Percentiles rank a stretch among this genome's conserved stretches.
phyloP scores from a whole-genome alignment of 1,284 basidiomycete genomes.

The Hymenochaete sp. region DNA sequence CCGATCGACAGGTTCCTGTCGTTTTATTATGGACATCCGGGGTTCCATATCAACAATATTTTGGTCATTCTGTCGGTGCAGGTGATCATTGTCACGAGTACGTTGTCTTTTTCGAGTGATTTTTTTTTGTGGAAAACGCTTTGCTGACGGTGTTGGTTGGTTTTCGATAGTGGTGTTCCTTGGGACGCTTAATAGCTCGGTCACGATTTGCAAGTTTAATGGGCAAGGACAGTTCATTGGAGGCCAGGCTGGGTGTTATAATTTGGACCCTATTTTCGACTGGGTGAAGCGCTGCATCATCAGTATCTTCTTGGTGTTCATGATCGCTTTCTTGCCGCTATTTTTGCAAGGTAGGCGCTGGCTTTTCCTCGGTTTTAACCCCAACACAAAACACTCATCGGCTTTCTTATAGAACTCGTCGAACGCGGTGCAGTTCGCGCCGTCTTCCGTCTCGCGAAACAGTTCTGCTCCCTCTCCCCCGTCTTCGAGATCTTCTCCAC shows the following conservation, averaged over 20 bases:
- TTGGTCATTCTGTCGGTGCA: slow-evolving; percentile 93
- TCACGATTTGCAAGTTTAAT: slow-evolving; percentile 74
- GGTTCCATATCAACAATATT: slow-evolving; percentile 99
- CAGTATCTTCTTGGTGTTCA: slow-evolving; percentile 94
- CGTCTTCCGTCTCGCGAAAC: slow-evolving; percentile 81
- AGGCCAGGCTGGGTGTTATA: slow-evolving; percentile 83
- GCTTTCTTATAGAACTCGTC: slow-evolving; percentile 60
- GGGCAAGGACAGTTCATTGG: slow-evolving; percentile 60
- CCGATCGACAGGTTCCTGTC: slow-evolving; percentile 98
- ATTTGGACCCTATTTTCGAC: slow-evolving; percentile 78
- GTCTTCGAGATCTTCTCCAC: slow-evolving; percentile 95
- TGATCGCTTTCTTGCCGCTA: slow-evolving; percentile 87
- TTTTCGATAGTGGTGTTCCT: slow-evolving; percentile 71
- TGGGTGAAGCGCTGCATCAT: slow-evolving; percentile 95
- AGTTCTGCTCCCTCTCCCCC: slow-evolving; percentile 88
- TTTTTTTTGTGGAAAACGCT: background rate
- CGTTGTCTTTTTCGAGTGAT: slow-evolving; percentile 27
- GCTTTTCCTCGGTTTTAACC: slow-evolving; percentile 19
- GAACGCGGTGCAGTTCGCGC: slow-evolving; percentile 89
- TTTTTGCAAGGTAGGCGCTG: slow-evolving; percentile 75
- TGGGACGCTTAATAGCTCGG: slow-evolving; percentile 78
- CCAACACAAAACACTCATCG: slow-evolving; percentile 9
- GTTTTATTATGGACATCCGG: slow-evolving; percentile 99
- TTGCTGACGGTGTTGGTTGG: background rate
- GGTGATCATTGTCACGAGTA: slow-evolving; percentile 80